Conservation (phyloP, 371 early-diverging fungal species). For the Catenaria anguillulae region DNA sequence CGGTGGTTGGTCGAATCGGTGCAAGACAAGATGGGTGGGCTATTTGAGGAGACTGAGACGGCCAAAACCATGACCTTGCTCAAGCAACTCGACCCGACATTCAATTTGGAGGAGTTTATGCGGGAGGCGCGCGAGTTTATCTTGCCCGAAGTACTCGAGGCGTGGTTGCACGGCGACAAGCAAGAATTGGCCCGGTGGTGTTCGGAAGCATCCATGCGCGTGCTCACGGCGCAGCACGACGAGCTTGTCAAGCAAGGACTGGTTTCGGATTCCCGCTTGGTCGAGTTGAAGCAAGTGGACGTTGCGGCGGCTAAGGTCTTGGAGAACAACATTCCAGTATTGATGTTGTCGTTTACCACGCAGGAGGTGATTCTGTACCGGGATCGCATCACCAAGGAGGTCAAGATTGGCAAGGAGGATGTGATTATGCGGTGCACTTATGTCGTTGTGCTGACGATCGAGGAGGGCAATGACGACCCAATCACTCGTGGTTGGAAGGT, state of each 20-base stretch:
- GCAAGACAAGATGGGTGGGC: conserved; percentile 50
- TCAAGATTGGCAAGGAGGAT: too few relatives aligned
- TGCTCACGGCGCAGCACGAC: conserved; percentile 68
- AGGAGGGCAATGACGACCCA: conserved; percentile 56
- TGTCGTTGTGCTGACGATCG: conserved; percentile 74
- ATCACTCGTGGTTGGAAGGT: conserved; percentile 82
- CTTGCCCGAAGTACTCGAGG: conserved; percentile 93
- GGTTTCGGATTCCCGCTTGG: conserved; percentile 76
- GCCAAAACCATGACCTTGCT: too few relatives aligned
- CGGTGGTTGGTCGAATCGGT: conserved; percentile 65
- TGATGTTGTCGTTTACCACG: conserved; percentile 77
- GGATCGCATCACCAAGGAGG: conserved; percentile 61
- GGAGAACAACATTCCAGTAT: conserved; percentile 79
- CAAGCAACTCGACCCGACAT: conserved; percentile 70
- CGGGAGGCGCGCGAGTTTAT: conserved; percentile 77
- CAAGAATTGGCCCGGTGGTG: conserved; percentile 79
- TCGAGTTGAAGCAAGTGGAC: conserved; percentile 84
- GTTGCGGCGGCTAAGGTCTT: conserved; percentile 71
- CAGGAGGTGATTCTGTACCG: conserved; percentile 90
- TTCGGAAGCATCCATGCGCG: conserved; percentile 58
- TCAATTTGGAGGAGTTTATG: conserved; percentile 72
- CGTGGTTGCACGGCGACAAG: conserved; percentile 70
- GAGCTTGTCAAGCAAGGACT: conserved; percentile 75
- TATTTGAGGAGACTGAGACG: conserved; percentile 86
- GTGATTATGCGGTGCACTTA: conserved; percentile 72